A percentile compares a stretch with the other conserved stretches of the same genome.
phyloP scores from a whole-genome alignment of 2,329 filamentous ascomycete species.

The Epichloe bromicola region DNA sequence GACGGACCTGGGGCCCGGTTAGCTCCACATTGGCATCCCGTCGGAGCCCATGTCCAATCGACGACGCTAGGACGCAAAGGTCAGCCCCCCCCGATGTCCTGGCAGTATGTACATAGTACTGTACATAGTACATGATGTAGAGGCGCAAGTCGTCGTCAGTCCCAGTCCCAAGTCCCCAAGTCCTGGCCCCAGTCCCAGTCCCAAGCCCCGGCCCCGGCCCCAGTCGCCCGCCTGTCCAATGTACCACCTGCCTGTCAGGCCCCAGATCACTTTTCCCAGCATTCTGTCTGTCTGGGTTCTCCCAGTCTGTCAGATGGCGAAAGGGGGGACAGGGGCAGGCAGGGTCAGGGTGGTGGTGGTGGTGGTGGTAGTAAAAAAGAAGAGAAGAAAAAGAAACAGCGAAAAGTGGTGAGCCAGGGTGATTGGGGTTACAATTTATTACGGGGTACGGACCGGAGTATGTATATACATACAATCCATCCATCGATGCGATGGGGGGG shows the following conservation, averaged over 20 bases:
- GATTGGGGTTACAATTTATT: neutral
- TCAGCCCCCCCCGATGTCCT: neutral
- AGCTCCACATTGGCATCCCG: conserved; percentile 13
- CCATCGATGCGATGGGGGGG: conserved; percentile 2
- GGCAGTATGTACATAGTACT: neutral
- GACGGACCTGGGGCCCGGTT: too few species aligned
- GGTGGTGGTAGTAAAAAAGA: neutral
- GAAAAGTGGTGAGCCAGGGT: conserved; percentile 3
- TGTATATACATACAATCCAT: neutral
- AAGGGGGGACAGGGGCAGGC: neutral
- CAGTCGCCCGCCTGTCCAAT: neutral
- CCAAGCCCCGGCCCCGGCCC: too few species aligned
- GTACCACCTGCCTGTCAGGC: neutral
- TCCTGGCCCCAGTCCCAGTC: neutral
- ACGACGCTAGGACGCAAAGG: conserved; percentile 3
- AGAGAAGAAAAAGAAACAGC: neutral
- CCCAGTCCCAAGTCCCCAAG: neutral
- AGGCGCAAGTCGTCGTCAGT: neutral
- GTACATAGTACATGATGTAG: neutral
- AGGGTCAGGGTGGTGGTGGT: neutral
- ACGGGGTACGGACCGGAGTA: neutral
- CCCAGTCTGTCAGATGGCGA: conserved; percentile 1
- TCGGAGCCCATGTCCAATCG: conserved; percentile 6
- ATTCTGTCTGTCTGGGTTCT: neutral
- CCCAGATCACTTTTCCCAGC: neutral